Evolutionary conservation across 257 asterid genomes (phyloP).

Genomic region (Verbascum thapsus): DNA sequence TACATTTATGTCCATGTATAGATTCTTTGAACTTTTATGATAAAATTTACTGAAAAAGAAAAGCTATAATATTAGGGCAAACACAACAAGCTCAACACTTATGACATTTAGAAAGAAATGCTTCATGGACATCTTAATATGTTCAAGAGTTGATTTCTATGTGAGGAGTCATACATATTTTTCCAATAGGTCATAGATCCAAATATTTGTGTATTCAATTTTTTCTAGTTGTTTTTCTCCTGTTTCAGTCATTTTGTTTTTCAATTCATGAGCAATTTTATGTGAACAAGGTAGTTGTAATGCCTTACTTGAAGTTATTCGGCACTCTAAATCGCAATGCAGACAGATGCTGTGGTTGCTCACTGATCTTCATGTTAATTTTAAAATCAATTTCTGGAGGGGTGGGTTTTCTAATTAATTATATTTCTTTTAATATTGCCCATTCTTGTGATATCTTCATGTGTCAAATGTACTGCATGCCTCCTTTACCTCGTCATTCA

Average conservation of each 20-base stretch:
- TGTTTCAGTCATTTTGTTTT: not conserved
- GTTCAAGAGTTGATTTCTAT: not conserved
- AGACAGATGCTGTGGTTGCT: not conserved
- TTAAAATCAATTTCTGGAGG: no score
- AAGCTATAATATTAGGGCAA: no score
- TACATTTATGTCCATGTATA: not conserved
- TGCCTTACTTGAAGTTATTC: not conserved
- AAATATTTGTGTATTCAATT: not conserved
- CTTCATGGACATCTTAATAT: not conserved
- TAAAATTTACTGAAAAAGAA: no score
- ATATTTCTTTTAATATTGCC: not conserved
- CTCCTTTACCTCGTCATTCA: not conserved
- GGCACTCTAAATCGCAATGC: not conserved
- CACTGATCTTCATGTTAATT: not conserved
- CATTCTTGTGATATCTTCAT: not conserved
- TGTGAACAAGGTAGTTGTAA: not conserved
- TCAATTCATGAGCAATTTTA: not conserved
- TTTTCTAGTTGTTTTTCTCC: not conserved
- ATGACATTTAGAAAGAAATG: not conserved
- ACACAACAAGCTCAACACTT: no score
- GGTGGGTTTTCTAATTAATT: not conserved
- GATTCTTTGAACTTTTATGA: not conserved
- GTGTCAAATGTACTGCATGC: not conserved
- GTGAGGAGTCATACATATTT: not conserved
- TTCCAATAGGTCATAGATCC: slow-evolving; percentile 1